Evolutionary conservation across 2,329 filamentous ascomycete genomes (phyloP).

Genomic region (Aureobasidium sp.): DNA sequence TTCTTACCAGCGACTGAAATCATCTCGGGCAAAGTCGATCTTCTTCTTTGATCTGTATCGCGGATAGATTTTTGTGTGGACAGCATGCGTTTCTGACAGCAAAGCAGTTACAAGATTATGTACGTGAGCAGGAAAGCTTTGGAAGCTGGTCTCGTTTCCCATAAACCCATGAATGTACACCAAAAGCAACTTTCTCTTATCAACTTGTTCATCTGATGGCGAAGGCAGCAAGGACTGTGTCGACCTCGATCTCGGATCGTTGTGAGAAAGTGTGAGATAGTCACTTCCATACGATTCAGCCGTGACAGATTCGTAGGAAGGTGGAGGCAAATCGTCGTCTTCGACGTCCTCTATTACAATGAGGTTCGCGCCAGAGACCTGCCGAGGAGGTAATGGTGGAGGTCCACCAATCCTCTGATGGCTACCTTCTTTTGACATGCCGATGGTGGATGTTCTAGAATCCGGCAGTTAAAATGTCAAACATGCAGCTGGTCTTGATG

Average conservation of each 20-base stretch:
- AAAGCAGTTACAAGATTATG: slow-evolving; percentile 64
- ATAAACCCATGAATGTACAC: slow-evolving; percentile 89
- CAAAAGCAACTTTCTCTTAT: slow-evolving; percentile 57
- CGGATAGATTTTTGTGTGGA: slow-evolving; percentile 82
- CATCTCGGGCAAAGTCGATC: slow-evolving; percentile 67
- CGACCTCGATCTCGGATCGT: slow-evolving; percentile 40
- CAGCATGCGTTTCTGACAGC: slow-evolving; percentile 64
- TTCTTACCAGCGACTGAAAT: slow-evolving; percentile 68
- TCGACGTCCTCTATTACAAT: slow-evolving; percentile 16
- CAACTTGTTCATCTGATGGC: slow-evolving; percentile 26
- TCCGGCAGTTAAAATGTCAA: background rate
- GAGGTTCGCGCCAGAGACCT: background rate
- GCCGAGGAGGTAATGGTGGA: slow-evolving; percentile 12
- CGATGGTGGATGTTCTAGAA: background rate
- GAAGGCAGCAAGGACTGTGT: slow-evolving; percentile 38
- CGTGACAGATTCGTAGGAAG: slow-evolving; percentile 15
- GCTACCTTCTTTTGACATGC: slow-evolving; percentile 1
- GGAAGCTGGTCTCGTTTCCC: slow-evolving; percentile 80
- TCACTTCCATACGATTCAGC: background rate
- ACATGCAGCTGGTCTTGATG: background rate
- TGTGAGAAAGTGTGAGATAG: background rate
- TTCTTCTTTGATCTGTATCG: slow-evolving; percentile 69
- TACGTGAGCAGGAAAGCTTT: slow-evolving; percentile 79
- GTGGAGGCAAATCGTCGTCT: slow-evolving; percentile 13
- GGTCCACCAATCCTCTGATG: slow-evolving; percentile 1